Evolutionary conservation across 768 basidiomycete genomes (phyloP).

Genomic region (Lyophyllum decastes): DNA sequence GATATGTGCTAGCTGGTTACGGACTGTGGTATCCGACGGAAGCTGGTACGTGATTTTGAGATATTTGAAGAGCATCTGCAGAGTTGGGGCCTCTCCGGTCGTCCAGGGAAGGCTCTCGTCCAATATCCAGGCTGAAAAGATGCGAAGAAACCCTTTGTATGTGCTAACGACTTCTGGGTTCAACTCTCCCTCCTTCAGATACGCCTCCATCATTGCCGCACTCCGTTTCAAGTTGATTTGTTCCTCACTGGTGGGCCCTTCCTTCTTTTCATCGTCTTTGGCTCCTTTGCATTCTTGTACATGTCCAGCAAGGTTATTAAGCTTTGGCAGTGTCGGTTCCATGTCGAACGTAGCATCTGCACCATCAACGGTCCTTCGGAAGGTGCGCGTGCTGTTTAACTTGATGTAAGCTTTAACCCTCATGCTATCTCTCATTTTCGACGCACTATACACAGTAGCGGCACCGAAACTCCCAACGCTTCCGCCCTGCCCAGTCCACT

Average conservation of each 20-base stretch:
- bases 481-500: too few species aligned
- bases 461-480: too few species aligned
- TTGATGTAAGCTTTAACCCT: too few species aligned
- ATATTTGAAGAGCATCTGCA: conserved; percentile 23
- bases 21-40: conserved; percentile 12
- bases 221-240: conserved; percentile 17
- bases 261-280: conserved; percentile 1
- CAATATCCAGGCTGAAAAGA: conserved; percentile 34
- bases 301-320: conserved; percentile 29
- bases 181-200: conserved; percentile 32
- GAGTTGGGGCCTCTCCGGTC: conserved; percentile 22
- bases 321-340: conserved; percentile 19
- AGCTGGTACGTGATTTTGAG: conserved; percentile 20
- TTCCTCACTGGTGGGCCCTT: background rate
- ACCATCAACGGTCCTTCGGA: too few species aligned
- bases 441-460: too few species aligned
- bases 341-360: too few species aligned
- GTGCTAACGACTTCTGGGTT: conserved; percentile 27
- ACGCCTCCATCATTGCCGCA: conserved; percentile 28
- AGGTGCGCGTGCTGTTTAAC: too few species aligned
- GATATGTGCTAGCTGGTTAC: too few species aligned
- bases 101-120: conserved; percentile 33
- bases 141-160: conserved; percentile 25
- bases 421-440: too few species aligned
- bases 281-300: conserved; percentile 13